Conservation (phyloP, 2,329 filamentous ascomycete species). For the Thelonectria discophora region DNA sequence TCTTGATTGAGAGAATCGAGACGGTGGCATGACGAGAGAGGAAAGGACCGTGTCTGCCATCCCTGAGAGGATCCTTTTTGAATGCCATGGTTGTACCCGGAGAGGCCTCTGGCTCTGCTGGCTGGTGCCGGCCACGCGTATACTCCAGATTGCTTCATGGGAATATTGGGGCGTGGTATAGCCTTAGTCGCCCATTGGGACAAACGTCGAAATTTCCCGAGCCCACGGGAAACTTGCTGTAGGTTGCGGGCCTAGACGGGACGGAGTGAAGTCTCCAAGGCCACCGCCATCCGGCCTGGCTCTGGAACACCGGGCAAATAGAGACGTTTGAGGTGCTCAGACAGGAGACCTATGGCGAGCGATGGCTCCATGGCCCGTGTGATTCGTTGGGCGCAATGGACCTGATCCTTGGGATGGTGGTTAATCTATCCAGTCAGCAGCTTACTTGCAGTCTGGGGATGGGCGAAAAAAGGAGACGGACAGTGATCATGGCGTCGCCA, state of each 20-base stretch:
- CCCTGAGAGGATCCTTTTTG: constrained; percentile 19
- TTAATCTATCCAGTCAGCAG: not conserved
- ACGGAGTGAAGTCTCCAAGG: not conserved
- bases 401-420: constrained; percentile 3
- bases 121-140: not conserved
- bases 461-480: constrained; percentile 14
- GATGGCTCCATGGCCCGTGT: constrained; percentile 5
- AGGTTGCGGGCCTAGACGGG: not conserved
- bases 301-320: constrained; percentile 3
- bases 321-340: constrained; percentile 8
- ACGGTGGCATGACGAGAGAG: constrained; percentile 24
- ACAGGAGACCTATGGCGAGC: not conserved
- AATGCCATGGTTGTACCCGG: constrained; percentile 5
- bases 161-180: constrained; percentile 1
- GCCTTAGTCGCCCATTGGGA: not conserved
- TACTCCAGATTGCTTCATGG: not conserved
- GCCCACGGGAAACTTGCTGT: not conserved
- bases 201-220: not conserved
- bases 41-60: constrained; percentile 19
- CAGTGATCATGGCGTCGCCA: constrained; percentile 21
- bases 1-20: constrained; percentile 20
- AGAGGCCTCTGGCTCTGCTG: not conserved
- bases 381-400: not conserved
- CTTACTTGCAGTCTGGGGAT: constrained; percentile 14
- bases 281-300: not conserved